Conservation (phyloP, 148 eudicot genomes). For the Camellia granthamiana region DNA sequence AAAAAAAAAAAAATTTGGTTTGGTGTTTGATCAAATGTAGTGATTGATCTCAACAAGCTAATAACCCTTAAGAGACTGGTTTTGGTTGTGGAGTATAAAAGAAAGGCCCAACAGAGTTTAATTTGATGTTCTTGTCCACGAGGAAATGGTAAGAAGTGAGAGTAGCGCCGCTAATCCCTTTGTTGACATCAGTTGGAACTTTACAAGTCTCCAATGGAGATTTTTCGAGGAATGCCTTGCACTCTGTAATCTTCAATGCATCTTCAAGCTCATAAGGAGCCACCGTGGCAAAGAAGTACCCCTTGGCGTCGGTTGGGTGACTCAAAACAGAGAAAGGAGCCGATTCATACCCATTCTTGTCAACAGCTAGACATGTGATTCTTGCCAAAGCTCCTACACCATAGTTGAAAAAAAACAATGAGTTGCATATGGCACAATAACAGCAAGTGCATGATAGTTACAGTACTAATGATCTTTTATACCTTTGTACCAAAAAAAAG, state of each 20-base stretch:
- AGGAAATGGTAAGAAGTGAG: constrained; percentile 22
- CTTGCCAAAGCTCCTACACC: constrained; percentile 34
- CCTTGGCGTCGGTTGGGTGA: constrained; percentile 35
- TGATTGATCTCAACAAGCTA: neutral
- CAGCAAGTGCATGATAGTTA: too few species aligned
- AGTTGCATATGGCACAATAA: neutral
- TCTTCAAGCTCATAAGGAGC: constrained; percentile 18
- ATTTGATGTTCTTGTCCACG: constrained; percentile 12
- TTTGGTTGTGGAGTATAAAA: constrained; percentile 16
- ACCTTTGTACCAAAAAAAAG: neutral
- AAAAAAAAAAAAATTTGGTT: neutral
- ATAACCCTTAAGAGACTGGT: constrained; percentile 10
- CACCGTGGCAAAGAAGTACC: constrained; percentile 32
- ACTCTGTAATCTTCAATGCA: constrained; percentile 20
- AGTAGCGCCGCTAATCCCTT: constrained; percentile 28
- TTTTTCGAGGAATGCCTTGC: constrained; percentile 42
- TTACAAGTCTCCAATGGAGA: constrained; percentile 28
- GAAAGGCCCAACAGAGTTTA: constrained; percentile 36
- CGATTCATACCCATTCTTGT: constrained; percentile 33
- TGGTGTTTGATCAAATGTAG: neutral
- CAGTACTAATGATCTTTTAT: neutral
- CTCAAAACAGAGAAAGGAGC: constrained; percentile 34
- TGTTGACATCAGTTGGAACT: constrained; percentile 25
- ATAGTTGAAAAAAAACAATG: neutral
- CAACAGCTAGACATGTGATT: constrained; percentile 32